Evolutionary conservation across 2,329 filamentous ascomycete species (phyloP).

Genomic region (Orbilia ellipsospora): DNA sequence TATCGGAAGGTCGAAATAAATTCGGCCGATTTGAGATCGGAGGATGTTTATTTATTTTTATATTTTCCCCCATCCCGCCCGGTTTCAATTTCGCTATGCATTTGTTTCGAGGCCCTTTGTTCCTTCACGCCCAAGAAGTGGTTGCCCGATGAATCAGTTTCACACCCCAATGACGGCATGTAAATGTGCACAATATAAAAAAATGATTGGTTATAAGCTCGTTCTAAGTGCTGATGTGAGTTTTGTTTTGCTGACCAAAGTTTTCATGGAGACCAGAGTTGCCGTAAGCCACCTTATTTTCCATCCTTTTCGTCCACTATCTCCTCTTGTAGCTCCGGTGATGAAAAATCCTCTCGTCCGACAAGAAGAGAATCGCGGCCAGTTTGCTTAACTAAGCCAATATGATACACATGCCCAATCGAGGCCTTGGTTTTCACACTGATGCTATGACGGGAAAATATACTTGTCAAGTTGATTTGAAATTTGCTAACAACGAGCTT

Average conservation of each 20-base stretch:
- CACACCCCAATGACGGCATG: too few relatives aligned
- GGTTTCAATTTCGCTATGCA: too few relatives aligned
- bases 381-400: conserved; percentile 46
- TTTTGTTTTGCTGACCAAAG: conserved; percentile 36
- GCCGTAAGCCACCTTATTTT: conserved; percentile 53
- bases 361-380: conserved; percentile 14
- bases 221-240: background rate
- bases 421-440: conserved; percentile 29
- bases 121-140: too few relatives aligned
- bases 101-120: too few relatives aligned
- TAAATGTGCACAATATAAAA: too few relatives aligned
- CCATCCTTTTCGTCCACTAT: conserved; percentile 7
- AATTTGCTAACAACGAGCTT: conserved; percentile 16
- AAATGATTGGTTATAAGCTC: too few relatives aligned
- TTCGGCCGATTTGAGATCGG: too few relatives aligned
- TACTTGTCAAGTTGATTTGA: background rate
- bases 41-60: background rate
- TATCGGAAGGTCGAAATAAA: too few relatives aligned
- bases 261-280: conserved; percentile 34
- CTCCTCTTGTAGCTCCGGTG: conserved; percentile 17
- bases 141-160: too few relatives aligned
- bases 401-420: conserved; percentile 40
- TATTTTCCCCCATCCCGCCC: too few relatives aligned
- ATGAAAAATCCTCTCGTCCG: conserved; percentile 47
- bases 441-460: background rate